Conservation (phyloP, 73 alveolate genomes). For the Paramecium sonneborni region DNA sequence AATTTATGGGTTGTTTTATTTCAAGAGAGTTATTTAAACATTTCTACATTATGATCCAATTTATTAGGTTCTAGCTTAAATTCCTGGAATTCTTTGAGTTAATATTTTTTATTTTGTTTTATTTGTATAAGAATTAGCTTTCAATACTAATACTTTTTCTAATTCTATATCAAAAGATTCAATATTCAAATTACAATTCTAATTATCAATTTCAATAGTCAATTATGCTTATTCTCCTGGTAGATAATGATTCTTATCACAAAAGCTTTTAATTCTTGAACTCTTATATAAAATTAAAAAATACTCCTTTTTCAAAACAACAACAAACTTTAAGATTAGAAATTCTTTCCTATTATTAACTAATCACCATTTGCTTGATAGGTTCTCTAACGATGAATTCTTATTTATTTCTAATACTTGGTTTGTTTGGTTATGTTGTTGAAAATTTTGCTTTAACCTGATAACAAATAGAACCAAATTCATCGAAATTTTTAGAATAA, state of each 20-base stretch:
- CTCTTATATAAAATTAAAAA: not conserved
- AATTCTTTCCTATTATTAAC: not conserved
- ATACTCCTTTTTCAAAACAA: not conserved
- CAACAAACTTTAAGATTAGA: not conserved
- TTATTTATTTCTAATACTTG: not conserved
- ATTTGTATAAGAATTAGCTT: not conserved
- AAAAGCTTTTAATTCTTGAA: not conserved
- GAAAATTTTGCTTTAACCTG: not conserved
- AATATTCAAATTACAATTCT: not conserved
- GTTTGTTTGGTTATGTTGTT: not conserved
- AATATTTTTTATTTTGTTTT: not conserved
- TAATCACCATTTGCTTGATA: not conserved
- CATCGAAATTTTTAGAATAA: not conserved
- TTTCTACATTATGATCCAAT: not conserved
- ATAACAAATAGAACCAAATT: not conserved
- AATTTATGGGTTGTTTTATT: not conserved
- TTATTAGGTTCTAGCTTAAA: not conserved
- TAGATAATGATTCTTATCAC: not conserved
- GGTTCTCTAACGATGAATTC: slow-evolving; percentile 40
- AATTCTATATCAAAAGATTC: not conserved
- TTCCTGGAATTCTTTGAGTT: not conserved
- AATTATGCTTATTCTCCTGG: slow-evolving; percentile 38
- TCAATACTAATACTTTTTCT: not conserved
- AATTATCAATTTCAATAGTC: not conserved
- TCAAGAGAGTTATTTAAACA: not conserved